phyloP scores from a whole-genome alignment of 306 rosid genomes.

The Abrus precatorius region DNA sequence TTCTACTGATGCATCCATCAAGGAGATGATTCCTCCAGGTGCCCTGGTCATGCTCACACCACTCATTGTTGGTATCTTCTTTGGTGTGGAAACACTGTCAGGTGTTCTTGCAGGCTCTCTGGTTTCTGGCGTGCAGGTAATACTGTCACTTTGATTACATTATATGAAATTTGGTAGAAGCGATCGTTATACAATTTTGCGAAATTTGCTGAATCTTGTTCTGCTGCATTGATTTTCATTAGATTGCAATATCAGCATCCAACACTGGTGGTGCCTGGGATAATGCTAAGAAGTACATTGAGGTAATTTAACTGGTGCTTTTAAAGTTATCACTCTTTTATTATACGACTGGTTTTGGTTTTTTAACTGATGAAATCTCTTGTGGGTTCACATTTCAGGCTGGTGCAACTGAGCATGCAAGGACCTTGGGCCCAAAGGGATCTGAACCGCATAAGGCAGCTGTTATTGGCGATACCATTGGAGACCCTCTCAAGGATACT shows the following conservation, averaged over 20 bases:
- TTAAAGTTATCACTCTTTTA: background rate
- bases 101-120: slow-evolving; percentile 86
- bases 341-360: background rate
- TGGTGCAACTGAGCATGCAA: slow-evolving; percentile 78
- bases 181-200: background rate
- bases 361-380: slow-evolving; percentile 25
- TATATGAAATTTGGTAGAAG: background rate
- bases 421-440: slow-evolving; percentile 75
- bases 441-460: slow-evolving; percentile 82
- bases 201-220: slow-evolving; percentile 37
- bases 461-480: slow-evolving; percentile 82
- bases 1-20: slow-evolving; percentile 88
- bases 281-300: slow-evolving; percentile 86
- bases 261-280: slow-evolving; percentile 88
- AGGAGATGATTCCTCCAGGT: slow-evolving; percentile 91
- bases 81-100: slow-evolving; percentile 80
- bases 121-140: slow-evolving; percentile 89
- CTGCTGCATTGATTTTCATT: slow-evolving; percentile 8
- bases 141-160: background rate
- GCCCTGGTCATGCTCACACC: slow-evolving; percentile 91
- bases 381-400: slow-evolving; percentile 50
- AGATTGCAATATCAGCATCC: slow-evolving; percentile 81
- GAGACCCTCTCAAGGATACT: slow-evolving; percentile 81
- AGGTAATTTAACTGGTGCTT: slow-evolving; percentile 46
- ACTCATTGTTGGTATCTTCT: slow-evolving; percentile 75